Conservation (phyloP, 352 stramenopile species). For the Pythium brachiatum region DNA sequence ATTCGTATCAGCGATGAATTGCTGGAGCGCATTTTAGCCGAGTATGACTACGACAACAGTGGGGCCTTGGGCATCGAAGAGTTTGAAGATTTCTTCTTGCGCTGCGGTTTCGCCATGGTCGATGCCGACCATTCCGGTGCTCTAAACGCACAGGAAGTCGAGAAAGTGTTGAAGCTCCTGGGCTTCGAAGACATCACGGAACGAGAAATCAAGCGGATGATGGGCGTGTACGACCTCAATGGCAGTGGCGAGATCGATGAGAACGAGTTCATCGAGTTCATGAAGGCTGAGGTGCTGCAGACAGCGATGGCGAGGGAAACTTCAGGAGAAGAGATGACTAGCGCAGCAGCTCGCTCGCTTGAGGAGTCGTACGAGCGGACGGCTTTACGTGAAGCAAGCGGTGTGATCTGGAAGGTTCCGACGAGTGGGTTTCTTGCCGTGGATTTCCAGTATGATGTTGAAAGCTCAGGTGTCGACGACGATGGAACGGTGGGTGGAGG, state of each 20-base stretch:
- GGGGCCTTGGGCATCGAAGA: slow-evolving; percentile 42
- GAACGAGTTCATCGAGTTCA: slow-evolving; percentile 73
- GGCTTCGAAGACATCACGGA: slow-evolving; percentile 41
- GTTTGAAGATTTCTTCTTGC: slow-evolving; percentile 57
- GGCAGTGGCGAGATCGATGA: slow-evolving; percentile 72
- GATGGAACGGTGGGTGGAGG: not conserved
- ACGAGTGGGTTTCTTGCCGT: slow-evolving; percentile 31
- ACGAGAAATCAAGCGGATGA: slow-evolving; percentile 41
- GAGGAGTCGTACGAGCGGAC: slow-evolving; percentile 31
- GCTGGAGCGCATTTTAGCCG: slow-evolving; percentile 32
- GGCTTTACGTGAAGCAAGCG: slow-evolving; percentile 28
- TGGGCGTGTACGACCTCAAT: slow-evolving; percentile 64
- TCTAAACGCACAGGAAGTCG: slow-evolving; percentile 47
- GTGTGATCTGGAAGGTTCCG: slow-evolving; percentile 43
- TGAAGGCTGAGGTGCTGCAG: slow-evolving; percentile 52
- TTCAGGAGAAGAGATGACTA: not conserved
- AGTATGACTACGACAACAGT: slow-evolving; percentile 57
- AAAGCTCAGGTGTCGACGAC: slow-evolving; percentile 4
- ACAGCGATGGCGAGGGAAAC: not conserved
- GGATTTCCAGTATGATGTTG: slow-evolving; percentile 33
- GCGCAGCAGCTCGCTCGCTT: slow-evolving; percentile 4
- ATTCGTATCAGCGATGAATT: slow-evolving; percentile 37
- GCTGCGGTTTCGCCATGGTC: slow-evolving; percentile 56
- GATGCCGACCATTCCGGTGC: slow-evolving; percentile 56
- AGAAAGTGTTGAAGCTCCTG: slow-evolving; percentile 48